phyloP scores from a whole-genome alignment of 768 basidiomycete genomes.

The Kwoniella heveanensis region DNA sequence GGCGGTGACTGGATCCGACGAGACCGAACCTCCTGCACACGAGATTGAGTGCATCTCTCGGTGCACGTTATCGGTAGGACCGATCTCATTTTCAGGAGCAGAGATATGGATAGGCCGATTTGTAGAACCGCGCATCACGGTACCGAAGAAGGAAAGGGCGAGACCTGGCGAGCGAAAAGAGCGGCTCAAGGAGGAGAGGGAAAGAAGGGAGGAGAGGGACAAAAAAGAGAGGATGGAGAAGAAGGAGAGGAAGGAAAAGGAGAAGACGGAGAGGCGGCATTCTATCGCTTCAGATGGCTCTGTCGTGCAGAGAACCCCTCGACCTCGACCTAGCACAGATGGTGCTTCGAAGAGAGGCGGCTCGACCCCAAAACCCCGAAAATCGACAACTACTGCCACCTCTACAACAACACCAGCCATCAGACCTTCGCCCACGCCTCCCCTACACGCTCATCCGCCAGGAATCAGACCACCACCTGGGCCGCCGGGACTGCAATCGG shows the following conservation, averaged over 20 bases:
- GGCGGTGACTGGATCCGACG: conserved; percentile 8
- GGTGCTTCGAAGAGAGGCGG: background rate
- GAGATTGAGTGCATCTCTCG: conserved; percentile 48
- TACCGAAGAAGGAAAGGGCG: conserved; percentile 23
- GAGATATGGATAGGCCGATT: conserved; percentile 51
- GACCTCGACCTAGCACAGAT: conserved; percentile 5
- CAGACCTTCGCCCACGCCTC: background rate
- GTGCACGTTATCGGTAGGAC: conserved; percentile 41
- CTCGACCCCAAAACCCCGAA: background rate
- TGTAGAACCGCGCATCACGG: conserved; percentile 34
- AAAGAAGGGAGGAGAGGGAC: conserved; percentile 1
- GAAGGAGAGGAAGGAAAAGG: background rate
- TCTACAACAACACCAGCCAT: background rate
- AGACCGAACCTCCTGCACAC: conserved; percentile 39
- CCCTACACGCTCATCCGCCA: background rate
- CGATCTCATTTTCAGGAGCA: conserved; percentile 45
- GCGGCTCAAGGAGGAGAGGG: background rate
- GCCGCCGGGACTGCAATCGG: background rate
- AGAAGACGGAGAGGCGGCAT: conserved; percentile 18
- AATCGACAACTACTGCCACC: background rate
- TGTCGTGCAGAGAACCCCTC: background rate
- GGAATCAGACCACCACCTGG: conserved; percentile 3
- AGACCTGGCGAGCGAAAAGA: conserved; percentile 22
- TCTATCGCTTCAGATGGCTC: conserved; percentile 7
- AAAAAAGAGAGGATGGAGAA: background rate